Conservation (phyloP, 129 eudicot genomes). For the Daucus carota region DH1_v3.0 NC_030381.2:28659001-28659500, state of each 20-base stretch:
- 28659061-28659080: conserved; percentile 32
- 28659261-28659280: no score
- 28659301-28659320: no score
- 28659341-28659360: no score
- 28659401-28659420: no score
- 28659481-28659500: background rate
- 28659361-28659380: background rate
- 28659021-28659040: conserved; percentile 64
- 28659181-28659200: background rate
- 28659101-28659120: conserved; percentile 98
- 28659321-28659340: no score
- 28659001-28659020: no score
- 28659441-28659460: background rate
- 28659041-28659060: conserved; percentile 34
- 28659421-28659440: background rate
- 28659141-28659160: background rate
- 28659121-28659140: conserved; percentile 22
- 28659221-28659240: no score
- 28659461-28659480: no score
- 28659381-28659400: no score
- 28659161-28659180: background rate
- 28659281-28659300: no score
- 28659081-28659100: conserved; percentile 64
- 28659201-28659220: background rate
- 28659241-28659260: no score